Conservation (phyloP, 495 filamentous ascomycete species). For the Trichoderma virens region DNA sequence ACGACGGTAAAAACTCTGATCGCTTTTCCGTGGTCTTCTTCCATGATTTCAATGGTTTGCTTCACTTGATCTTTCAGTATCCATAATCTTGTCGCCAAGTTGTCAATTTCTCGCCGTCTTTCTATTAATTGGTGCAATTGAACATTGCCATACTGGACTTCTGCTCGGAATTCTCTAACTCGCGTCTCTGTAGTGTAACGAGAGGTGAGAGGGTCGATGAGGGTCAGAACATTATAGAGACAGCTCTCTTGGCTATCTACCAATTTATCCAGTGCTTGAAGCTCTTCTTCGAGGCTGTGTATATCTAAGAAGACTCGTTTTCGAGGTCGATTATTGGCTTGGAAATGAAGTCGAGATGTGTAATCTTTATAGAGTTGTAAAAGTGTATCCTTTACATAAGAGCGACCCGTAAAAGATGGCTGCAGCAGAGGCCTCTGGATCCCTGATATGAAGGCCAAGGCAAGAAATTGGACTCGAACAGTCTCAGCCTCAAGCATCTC, state of each 20-base stretch:
- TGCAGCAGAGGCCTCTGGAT: background rate
- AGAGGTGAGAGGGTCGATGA: background rate
- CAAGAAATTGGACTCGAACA: slow-evolving; percentile 13
- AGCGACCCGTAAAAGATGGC: background rate
- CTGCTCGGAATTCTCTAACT: background rate
- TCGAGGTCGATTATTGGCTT: slow-evolving; percentile 12
- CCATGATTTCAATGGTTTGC: slow-evolving; percentile 9
- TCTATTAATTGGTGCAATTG: background rate
- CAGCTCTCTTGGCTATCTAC: slow-evolving; percentile 7
- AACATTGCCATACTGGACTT: background rate
- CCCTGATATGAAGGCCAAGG: background rate
- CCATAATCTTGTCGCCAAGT: slow-evolving; percentile 8
- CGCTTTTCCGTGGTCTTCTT: slow-evolving; percentile 12
- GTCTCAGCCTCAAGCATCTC: background rate
- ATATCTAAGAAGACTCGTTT: slow-evolving; percentile 14
- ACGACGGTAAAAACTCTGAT: slow-evolving; percentile 31
- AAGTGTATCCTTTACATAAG: background rate
- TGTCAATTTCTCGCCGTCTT: background rate
- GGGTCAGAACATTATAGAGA: background rate
- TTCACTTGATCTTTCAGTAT: slow-evolving; percentile 11
- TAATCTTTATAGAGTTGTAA: slow-evolving; percentile 10
- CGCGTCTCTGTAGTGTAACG: background rate
- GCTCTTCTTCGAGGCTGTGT: slow-evolving; percentile 15
- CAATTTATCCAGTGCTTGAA: slow-evolving; percentile 11
- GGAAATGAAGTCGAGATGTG: slow-evolving; percentile 9